Base-by-base conservation (phyloP, 345 rosid genomes). In the Draba incana region DNA sequence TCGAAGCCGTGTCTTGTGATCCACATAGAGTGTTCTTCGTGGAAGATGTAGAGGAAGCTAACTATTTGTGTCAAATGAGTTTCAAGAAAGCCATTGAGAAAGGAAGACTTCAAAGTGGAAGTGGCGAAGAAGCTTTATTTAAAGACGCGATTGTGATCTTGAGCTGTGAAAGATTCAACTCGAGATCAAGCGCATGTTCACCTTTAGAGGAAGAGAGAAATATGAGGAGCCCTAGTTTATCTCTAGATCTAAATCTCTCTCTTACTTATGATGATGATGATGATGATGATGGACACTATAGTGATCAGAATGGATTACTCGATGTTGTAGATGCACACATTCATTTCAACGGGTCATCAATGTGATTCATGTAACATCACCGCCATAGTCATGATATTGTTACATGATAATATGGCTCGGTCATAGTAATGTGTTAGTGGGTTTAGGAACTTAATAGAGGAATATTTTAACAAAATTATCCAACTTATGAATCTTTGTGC, bases 1-100 rank as follows among this genome's bases (percentile, higher is more conserved):
- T 77, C 0, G 88, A 91, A 69, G 92, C 88, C 0, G 77, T 83
- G 11, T 70, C 82, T 0, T 57, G 53, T 20, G 79, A 91, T 69
- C 92, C 93, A 4, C 92, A 77, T 62, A 74, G 96, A 64, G 93
- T 91, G 11, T 88, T 91, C 75, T 78, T 88, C 3, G 64, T 91
- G 4, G 92, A 86, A 69, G 90, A 86, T 53, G 81, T 84, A 20
- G 93, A 83, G 53, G 85, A 83, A 76, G 82, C 88, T 1, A 87
- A 82, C 66, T 82, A 78, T 45, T 68, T 54, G 33, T 78, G 84
- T 42, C 86, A 80, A 61, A 75, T 81, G 39, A 82, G 84, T 27
- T 81, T 91, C 79, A 86, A 84, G 78, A 80, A 78, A 67, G 89
- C 90, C 1, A 85, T 81, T 27, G 92, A 85, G 66, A 81, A 74